phyloP scores from a whole-genome alignment of 225 moss, liverwort and hornwort species.

The Physcomitrium patens region DNA sequence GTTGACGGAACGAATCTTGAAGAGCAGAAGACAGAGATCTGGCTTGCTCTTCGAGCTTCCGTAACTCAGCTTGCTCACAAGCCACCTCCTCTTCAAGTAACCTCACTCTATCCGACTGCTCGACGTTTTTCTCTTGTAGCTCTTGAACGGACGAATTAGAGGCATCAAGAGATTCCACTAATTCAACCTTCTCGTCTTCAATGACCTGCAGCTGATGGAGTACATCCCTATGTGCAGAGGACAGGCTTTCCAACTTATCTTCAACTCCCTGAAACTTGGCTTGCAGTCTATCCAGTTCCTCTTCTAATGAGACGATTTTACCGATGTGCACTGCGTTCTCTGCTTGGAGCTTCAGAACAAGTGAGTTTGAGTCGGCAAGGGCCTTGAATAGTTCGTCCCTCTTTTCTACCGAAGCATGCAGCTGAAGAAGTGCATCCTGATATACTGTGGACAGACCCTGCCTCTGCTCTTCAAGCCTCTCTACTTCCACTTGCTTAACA shows the following conservation, averaged over 20 bases:
- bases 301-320: constrained; percentile 12
- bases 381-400: constrained; percentile 27
- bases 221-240: background rate
- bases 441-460: constrained; percentile 27
- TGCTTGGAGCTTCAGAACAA: constrained; percentile 26
- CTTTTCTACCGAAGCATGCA: constrained; percentile 33
- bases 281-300: constrained; percentile 29
- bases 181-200: constrained; percentile 34
- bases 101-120: background rate
- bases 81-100: constrained; percentile 28
- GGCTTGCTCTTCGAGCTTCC: constrained; percentile 16
- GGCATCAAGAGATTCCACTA: constrained; percentile 9
- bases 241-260: background rate
- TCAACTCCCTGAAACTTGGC: background rate
- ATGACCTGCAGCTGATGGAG: constrained; percentile 25
- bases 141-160: constrained; percentile 22
- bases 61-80: constrained; percentile 20
- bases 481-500: constrained; percentile 24
- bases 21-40: constrained; percentile 14
- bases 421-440: constrained; percentile 30
- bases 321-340: constrained; percentile 10
- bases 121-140: constrained; percentile 4
- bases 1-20: constrained; percentile 25
- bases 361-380: constrained; percentile 31
- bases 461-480: constrained; percentile 27